These are phyloP conservation scores for Cinnamomum chago DNA, from an alignment of 164 flowering plant species.

Conservation along the genomic window DNA sequence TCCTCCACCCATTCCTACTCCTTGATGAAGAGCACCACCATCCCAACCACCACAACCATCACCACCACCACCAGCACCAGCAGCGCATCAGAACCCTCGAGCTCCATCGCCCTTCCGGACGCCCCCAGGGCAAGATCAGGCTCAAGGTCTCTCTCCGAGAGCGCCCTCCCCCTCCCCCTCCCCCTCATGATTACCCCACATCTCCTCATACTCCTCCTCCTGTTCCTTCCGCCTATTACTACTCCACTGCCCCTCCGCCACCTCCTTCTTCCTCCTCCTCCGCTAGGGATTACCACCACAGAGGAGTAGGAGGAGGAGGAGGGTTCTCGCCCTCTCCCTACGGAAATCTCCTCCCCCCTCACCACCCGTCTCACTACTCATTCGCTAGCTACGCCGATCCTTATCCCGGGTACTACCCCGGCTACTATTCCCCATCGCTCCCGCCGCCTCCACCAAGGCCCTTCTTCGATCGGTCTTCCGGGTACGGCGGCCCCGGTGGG, in stretches of 20 bases:
- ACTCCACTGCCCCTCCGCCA: constrained; percentile 46
- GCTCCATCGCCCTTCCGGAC: constrained; percentile 77
- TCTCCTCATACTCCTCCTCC: constrained; percentile 45
- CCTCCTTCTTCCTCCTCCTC: constrained; percentile 6
- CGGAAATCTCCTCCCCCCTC: constrained; percentile 21
- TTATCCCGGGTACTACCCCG: constrained; percentile 34
- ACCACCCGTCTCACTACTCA: constrained; percentile 19
- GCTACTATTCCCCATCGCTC: constrained; percentile 35
- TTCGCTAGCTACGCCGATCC: constrained; percentile 32
- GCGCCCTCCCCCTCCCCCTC: constrained; percentile 29
- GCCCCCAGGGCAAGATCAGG: constrained; percentile 82
- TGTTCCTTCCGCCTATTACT: constrained; percentile 31
- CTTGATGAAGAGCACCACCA: constrained; percentile 15
- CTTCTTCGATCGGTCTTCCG: constrained; percentile 34
- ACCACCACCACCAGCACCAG: neutral
- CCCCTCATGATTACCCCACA: constrained; percentile 34
- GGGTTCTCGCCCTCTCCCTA: constrained; percentile 14
- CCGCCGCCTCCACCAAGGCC: constrained; percentile 35
- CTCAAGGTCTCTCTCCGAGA: constrained; percentile 51
- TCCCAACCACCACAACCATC: neutral
- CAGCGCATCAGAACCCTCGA: constrained; percentile 33
- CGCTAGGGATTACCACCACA: constrained; percentile 20
- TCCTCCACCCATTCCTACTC: constrained; percentile 27
- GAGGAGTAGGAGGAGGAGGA: constrained; percentile 9
- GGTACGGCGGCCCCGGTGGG: constrained; percentile 32